Percentiles rank a stretch among this genome's conserved stretches.
phyloP scores from a whole-genome alignment of 768 basidiomycete genomes.

The Hericium coralloides region DNA sequence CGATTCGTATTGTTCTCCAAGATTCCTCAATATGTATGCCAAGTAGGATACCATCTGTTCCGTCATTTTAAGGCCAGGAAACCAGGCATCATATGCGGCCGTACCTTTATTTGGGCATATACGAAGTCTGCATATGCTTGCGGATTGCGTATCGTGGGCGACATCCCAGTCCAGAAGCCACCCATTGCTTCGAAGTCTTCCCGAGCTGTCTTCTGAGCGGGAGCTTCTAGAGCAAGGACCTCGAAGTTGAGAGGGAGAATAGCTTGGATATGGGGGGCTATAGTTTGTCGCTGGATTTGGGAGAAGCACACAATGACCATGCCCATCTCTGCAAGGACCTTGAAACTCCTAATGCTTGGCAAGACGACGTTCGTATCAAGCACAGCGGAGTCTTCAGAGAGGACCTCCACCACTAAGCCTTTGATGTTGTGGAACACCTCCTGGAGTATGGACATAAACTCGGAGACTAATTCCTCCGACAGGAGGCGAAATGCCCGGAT shows the following conservation, averaged over 20 bases:
- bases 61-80: not conserved
- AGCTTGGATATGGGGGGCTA: constrained; percentile 55
- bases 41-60: constrained; percentile 82
- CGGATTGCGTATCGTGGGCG: constrained; percentile 64
- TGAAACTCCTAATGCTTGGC: constrained; percentile 81
- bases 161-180: constrained; percentile 74
- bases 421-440: constrained; percentile 71
- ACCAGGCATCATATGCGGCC: not conserved
- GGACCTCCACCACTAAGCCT: constrained; percentile 60
- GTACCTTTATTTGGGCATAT: constrained; percentile 83
- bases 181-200: constrained; percentile 78
- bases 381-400: constrained; percentile 53
- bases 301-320: constrained; percentile 87
- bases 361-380: constrained; percentile 51
- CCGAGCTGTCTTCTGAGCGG: constrained; percentile 71
- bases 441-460: constrained; percentile 76
- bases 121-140: constrained; percentile 76
- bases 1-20: constrained; percentile 51
- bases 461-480: constrained; percentile 63
- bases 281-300: constrained; percentile 65
- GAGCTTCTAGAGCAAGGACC: constrained; percentile 67
- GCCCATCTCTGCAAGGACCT: constrained; percentile 89
- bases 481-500: constrained; percentile 68
- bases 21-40: constrained; percentile 77
- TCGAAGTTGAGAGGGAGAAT: constrained; percentile 76